phyloP scores from a whole-genome alignment of 305 asterid species.

The Ajuga reptans region DNA sequence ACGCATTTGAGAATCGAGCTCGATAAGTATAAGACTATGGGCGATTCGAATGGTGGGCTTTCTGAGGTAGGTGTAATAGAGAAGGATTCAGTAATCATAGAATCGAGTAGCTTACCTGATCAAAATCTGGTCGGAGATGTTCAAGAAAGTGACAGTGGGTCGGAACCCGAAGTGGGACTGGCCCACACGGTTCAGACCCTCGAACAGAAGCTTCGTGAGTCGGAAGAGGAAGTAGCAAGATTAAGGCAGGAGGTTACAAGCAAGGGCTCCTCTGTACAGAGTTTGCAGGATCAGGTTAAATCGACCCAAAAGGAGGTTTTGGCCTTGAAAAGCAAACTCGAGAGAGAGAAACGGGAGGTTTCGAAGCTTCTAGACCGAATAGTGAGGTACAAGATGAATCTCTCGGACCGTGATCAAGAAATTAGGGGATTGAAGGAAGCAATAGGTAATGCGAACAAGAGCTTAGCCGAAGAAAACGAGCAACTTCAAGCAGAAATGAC shows the following conservation, averaged over 20 bases:
- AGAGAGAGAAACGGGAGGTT: conserved; percentile 60
- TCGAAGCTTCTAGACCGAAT: conserved; percentile 70
- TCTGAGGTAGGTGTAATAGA: conserved; percentile 13
- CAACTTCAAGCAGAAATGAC: conserved; percentile 54
- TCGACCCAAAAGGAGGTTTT: conserved; percentile 50
- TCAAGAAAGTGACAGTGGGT: conserved; percentile 20
- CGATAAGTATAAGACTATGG: conserved; percentile 34
- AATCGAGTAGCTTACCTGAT: neutral
- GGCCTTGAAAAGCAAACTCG: conserved; percentile 48
- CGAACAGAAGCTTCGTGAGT: conserved; percentile 44
- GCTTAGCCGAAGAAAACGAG: conserved; percentile 64
- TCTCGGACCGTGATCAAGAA: conserved; percentile 77
- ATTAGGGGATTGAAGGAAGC: conserved; percentile 66
- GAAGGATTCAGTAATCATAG: conserved; percentile 19
- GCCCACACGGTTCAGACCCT: conserved; percentile 33
- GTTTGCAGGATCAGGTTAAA: conserved; percentile 48
- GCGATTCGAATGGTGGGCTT: conserved; percentile 12
- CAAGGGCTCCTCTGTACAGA: conserved; percentile 33
- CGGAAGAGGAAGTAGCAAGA: conserved; percentile 43
- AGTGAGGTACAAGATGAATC: conserved; percentile 51
- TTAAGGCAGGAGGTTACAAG: conserved; percentile 38
- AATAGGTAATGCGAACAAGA: conserved; percentile 63
- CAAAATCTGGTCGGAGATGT: conserved; percentile 14
- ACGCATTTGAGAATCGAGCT: conserved; percentile 40
- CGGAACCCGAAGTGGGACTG: conserved; percentile 29